Evolutionary conservation across 2,329 filamentous ascomycete genomes (phyloP).

Genomic region (Beauveria asiatica): DNA sequence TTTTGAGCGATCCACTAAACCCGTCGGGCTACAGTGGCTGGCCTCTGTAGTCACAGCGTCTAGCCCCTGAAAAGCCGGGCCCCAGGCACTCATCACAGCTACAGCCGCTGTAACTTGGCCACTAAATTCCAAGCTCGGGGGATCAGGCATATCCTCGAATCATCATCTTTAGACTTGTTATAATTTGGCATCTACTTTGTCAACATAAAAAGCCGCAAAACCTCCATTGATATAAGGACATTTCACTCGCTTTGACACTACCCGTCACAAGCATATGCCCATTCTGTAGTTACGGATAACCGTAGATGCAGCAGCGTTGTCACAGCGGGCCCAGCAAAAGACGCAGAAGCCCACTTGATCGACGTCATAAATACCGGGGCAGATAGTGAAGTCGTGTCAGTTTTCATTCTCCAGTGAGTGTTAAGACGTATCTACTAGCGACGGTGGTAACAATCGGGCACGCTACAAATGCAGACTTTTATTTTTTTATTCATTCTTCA

Average conservation of each 20-base stretch:
- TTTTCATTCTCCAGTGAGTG: not conserved
- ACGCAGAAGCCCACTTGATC: not conserved
- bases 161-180: not conserved
- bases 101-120: not conserved
- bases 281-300: not conserved
- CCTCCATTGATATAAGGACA: not conserved
- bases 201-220: not conserved
- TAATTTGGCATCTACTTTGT: too few relatives aligned
- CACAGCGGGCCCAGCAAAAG: not conserved
- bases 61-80: not conserved
- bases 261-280: not conserved
- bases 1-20: not conserved
- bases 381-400: not conserved
- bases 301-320: not conserved
- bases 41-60: not conserved
- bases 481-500: not conserved
- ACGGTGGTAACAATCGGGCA: too few relatives aligned
- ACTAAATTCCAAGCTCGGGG: not conserved
- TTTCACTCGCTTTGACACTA: not conserved
- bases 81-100: not conserved
- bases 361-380: conserved; percentile 9
- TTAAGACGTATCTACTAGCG: too few relatives aligned
- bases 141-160: too few relatives aligned
- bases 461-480: not conserved
- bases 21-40: not conserved